A percentile compares a stretch with the other conserved stretches of the same genome.
These are phyloP conservation scores for Ploettnerulaceae sp. DNA, from an alignment of 2,329 filamentous ascomycete genomes.

Conservation along the genomic window DNA sequence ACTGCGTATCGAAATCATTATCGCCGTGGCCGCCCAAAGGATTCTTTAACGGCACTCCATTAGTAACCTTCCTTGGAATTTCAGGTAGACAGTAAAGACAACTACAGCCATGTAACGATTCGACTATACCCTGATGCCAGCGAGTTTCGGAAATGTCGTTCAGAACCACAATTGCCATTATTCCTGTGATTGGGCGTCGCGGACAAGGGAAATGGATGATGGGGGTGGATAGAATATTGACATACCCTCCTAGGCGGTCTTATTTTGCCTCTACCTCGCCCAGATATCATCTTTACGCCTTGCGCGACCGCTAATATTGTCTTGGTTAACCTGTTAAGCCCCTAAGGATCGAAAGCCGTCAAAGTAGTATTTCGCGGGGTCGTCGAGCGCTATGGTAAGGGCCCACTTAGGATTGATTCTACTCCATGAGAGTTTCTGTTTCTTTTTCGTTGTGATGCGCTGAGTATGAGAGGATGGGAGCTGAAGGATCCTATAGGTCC, in stretches of 20 bases:
- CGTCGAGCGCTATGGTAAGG: background rate
- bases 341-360: background rate
- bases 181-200: too few species aligned
- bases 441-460: too few species aligned
- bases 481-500: too few species aligned
- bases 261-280: constrained; percentile 55
- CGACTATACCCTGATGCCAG: constrained; percentile 1
- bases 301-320: background rate
- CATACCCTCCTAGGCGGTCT: constrained; percentile 63
- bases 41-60: constrained; percentile 40
- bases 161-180: too few species aligned
- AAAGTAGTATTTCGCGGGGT: background rate
- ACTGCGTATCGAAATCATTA: constrained; percentile 80
- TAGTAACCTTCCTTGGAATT: background rate
- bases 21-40: constrained; percentile 46
- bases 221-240: constrained; percentile 23
- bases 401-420: background rate
- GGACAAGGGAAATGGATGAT: background rate
- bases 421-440: too few species aligned
- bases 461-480: background rate
- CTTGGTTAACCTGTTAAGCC: background rate
- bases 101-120: background rate
- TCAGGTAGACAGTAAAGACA: background rate
- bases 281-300: constrained; percentile 42
- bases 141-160: too few species aligned